Percentiles rank a stretch among this genome's conserved stretches.
Evolutionary conservation across 257 asterid genomes (phyloP).

Genomic region (Capsicum rhomboideum): DNA sequence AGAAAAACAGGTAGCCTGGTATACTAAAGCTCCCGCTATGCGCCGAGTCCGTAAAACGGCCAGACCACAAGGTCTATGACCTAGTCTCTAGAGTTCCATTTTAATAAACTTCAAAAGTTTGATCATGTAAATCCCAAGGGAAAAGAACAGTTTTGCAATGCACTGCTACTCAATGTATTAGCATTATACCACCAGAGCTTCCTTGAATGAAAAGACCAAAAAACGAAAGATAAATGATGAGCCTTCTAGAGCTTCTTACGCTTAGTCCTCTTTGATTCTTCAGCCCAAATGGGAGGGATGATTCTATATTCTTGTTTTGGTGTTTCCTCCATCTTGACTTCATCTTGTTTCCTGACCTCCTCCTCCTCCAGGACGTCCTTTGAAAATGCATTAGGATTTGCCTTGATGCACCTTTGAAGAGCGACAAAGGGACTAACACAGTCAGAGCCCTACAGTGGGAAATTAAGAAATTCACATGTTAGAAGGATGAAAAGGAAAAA

Average conservation of each 20-base stretch:
- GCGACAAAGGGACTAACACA: constrained; percentile 79
- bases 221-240: neutral
- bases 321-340: constrained; percentile 20
- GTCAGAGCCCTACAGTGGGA: constrained; percentile 46
- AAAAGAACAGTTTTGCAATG: neutral
- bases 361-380: constrained; percentile 56
- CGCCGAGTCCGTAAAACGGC: no score
- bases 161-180: neutral
- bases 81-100: neutral
- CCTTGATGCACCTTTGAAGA: constrained; percentile 77
- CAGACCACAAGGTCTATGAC: neutral
- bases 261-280: constrained; percentile 31
- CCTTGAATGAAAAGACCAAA: neutral
- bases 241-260: constrained; percentile 14
- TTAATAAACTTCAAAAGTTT: neutral
- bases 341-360: constrained; percentile 1
- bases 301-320: constrained; percentile 31
- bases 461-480: neutral
- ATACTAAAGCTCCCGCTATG: no score
- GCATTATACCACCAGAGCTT: neutral
- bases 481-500: neutral
- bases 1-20: no score
- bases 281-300: constrained; percentile 71
- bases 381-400: constrained; percentile 74
- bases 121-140: neutral